A percentile compares a stretch with the other conserved stretches of the same genome.
Evolutionary conservation across 768 basidiomycete genomes (phyloP).

Genomic region (Collybia mongolica): DNA sequence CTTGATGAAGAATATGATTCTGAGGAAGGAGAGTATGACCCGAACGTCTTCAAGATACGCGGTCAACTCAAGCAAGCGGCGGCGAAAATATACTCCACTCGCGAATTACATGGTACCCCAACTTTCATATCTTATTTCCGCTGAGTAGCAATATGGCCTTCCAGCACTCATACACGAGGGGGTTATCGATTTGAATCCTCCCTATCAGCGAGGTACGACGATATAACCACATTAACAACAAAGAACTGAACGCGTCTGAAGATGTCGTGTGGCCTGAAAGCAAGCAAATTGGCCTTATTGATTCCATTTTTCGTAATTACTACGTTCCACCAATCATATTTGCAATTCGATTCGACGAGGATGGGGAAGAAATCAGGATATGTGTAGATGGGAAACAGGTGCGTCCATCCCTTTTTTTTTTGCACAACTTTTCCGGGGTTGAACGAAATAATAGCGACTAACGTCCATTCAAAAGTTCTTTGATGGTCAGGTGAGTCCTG

Average conservation of each 20-base stretch:
- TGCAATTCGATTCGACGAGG: conserved; percentile 51
- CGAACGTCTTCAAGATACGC: conserved; percentile 40
- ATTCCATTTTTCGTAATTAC: conserved; percentile 76
- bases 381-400: conserved; percentile 88
- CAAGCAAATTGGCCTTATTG: conserved; percentile 72
- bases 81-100: conserved; percentile 40
- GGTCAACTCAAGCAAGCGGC: conserved; percentile 39
- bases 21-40: conserved; percentile 37
- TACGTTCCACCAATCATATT: conserved; percentile 83
- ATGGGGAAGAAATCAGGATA: conserved; percentile 54
- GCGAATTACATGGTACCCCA: conserved; percentile 45
- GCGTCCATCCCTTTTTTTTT: conserved; percentile 36
- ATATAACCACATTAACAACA: background rate
- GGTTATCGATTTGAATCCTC: conserved; percentile 65
- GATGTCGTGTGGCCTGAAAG: conserved; percentile 75
- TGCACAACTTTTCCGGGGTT: background rate
- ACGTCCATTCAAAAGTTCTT: conserved; percentile 81
- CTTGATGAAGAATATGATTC: conserved; percentile 45
- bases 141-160: background rate
- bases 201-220: conserved; percentile 67
- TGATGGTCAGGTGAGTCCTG: conserved; percentile 53
- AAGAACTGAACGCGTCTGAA: conserved; percentile 22
- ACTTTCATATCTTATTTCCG: background rate
- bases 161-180: conserved; percentile 68
- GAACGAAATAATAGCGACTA: conserved; percentile 46